Percentiles rank a stretch among this genome's conserved stretches.
phyloP scores from a whole-genome alignment of 306 rosid genomes.

The Rosa multiflora region DNA sequence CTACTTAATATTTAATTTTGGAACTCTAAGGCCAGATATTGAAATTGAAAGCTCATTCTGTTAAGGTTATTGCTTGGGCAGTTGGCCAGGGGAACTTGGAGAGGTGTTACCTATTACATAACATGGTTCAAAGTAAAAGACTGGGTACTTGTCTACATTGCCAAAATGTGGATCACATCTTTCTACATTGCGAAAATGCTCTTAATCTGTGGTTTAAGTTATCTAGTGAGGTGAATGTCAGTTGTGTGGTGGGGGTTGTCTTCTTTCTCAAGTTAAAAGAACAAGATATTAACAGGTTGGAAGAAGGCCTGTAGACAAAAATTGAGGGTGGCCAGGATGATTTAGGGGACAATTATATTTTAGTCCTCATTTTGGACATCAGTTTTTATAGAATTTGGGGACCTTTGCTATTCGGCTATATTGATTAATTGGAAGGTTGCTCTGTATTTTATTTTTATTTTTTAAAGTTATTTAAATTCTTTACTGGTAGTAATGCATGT shows the following conservation, averaged over 20 bases:
- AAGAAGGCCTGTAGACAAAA: not conserved
- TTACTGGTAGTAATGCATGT: not conserved
- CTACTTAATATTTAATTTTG: not conserved
- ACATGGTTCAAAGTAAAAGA: not conserved
- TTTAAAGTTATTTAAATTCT: not conserved
- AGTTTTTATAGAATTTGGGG: not conserved
- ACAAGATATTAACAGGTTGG: not conserved
- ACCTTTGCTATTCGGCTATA: not conserved
- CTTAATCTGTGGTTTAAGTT: not conserved
- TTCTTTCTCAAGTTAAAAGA: not conserved
- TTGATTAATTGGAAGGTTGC: not conserved
- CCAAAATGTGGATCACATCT: not conserved
- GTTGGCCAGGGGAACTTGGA: not conserved
- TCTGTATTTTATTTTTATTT: not conserved
- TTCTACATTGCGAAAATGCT: not conserved
- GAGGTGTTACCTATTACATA: not conserved
- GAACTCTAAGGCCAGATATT: not conserved
- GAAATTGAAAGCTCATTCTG: not conserved
- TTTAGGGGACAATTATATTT: not conserved
- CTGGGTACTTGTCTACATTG: not conserved
- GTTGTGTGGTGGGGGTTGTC: not conserved
- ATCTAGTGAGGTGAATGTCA: not conserved
- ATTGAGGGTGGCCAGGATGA: not conserved
- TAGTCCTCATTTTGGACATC: not conserved
- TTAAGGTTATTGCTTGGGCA: not conserved